Base-by-base conservation (phyloP, 179 eudicot species). In the Camellia oleifera region DNA sequence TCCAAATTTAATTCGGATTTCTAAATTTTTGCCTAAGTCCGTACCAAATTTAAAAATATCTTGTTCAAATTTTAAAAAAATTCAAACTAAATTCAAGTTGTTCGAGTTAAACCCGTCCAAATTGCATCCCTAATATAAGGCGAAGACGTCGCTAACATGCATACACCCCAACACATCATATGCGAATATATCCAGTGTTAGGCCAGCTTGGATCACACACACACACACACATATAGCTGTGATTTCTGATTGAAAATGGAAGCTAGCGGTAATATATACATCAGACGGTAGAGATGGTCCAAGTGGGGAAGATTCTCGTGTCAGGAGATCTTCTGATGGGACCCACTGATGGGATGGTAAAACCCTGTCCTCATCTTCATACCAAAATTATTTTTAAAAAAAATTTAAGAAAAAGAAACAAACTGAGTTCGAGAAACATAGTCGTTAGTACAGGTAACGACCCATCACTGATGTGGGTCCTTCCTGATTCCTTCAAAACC, bases 301-400 rank as follows among this genome's bases (percentile, higher is more conserved):
- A 68, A 75, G 85, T 83, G 80, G 82, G 81, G 83, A 82, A 89
- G 93, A 92, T 90, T 84, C 89, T 88, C 74, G 76, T 92, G 92
- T 88, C 90, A 90, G 91, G 80, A 88, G 90, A 89, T 90, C 88
- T 86, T 77, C 88, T 2, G 15, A 12, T 77, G 83, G 83, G 77
- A 2, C 83, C 85, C 85, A 76, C 76, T 60, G 40, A 61, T 18
- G 58, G 56, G 61, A 70, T 46, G 61, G 17, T 12, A 26, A 60
- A 60, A 23, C 66, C 56, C 6, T 79, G 81, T 71, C 81, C 69
- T 70, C 32, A 26, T 26, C 32, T 0, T 26, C 32, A 26, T 26
- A 26, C 32, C 32, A 26, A 20, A 13, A 2, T 61, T 61, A 0
- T 15, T 61, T 15, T 2, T 7, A 57, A 57, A 57, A 57, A 50